Evolutionary conservation across 2,329 filamentous ascomycete species (phyloP).

Genomic region (Neofusicoccum umdonicola): DNA sequence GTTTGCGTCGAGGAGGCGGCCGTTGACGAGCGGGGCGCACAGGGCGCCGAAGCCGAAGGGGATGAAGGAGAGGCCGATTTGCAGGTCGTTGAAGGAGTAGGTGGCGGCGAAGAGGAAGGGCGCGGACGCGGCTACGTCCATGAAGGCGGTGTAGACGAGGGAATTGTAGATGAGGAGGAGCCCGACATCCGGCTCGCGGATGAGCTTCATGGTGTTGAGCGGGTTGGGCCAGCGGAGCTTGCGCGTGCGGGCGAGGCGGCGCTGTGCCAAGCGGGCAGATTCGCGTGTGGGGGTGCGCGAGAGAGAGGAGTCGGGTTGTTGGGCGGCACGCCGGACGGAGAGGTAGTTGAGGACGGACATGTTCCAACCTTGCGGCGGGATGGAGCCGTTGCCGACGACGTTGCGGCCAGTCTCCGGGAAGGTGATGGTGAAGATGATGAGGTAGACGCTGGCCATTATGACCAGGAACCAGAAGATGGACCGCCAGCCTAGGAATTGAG

Average conservation of each 20-base stretch:
- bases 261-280: constrained; percentile 23
- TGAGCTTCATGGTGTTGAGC: constrained; percentile 39
- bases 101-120: constrained; percentile 47
- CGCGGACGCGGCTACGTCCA: constrained; percentile 38
- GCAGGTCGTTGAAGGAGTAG: constrained; percentile 48
- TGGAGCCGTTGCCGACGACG: constrained; percentile 30
- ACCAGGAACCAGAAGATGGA: constrained; percentile 43
- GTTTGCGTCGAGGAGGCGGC: constrained; percentile 66
- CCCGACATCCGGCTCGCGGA: constrained; percentile 40
- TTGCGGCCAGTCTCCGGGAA: constrained; percentile 40
- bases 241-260: constrained; percentile 27
- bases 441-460: constrained; percentile 39
- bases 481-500: constrained; percentile 37
- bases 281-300: constrained; percentile 26
- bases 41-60: constrained; percentile 41
- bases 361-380: constrained; percentile 29
- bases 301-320: constrained; percentile 16
- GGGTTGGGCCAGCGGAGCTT: constrained; percentile 47
- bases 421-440: constrained; percentile 35
- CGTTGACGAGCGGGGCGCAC: constrained; percentile 42
- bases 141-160: constrained; percentile 47
- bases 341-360: constrained; percentile 27
- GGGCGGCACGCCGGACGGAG: constrained; percentile 25
- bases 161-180: constrained; percentile 36
- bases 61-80: constrained; percentile 44